phyloP scores from a whole-genome alignment of 495 filamentous ascomycete genomes.

The Thermochaetoides thermophila region DNA sequence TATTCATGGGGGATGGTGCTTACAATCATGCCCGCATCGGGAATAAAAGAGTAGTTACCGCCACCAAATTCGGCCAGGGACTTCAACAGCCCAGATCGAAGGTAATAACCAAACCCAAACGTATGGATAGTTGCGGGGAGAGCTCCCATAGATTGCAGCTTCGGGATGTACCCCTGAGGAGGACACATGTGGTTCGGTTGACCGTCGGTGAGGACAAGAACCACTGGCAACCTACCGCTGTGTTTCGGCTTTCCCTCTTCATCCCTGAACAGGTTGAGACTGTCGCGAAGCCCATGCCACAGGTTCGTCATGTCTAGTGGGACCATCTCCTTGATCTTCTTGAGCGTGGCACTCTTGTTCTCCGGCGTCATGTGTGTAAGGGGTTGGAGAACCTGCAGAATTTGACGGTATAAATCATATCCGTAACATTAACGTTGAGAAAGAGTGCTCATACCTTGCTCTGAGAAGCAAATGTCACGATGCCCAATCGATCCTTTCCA shows the following conservation, averaged over 20 bases:
- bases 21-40: conserved; percentile 35
- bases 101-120: conserved; percentile 31
- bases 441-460: no score
- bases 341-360: conserved; percentile 17
- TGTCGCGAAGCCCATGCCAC: conserved; percentile 26
- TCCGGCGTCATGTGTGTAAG: conserved; percentile 21
- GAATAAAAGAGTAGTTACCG: conserved; percentile 33
- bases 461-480: conserved; percentile 25
- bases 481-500: conserved; percentile 27
- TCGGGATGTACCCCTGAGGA: conserved; percentile 22
- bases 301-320: conserved; percentile 21
- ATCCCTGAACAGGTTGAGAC: conserved; percentile 20
- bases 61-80: conserved; percentile 28
- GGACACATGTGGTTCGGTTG: conserved; percentile 27
- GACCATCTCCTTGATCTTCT: conserved; percentile 20
- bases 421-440: no score
- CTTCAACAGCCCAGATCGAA: conserved; percentile 28
- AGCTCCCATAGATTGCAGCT: conserved; percentile 18
- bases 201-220: conserved; percentile 36
- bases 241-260: neutral
- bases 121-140: conserved; percentile 30
- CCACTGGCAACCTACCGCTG: conserved; percentile 19
- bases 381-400: conserved; percentile 22
- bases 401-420: no score
- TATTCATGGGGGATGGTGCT: no score